Evolutionary conservation across 2,329 filamentous ascomycete species (phyloP).

Genomic region (Microsporum audouinii): DNA sequence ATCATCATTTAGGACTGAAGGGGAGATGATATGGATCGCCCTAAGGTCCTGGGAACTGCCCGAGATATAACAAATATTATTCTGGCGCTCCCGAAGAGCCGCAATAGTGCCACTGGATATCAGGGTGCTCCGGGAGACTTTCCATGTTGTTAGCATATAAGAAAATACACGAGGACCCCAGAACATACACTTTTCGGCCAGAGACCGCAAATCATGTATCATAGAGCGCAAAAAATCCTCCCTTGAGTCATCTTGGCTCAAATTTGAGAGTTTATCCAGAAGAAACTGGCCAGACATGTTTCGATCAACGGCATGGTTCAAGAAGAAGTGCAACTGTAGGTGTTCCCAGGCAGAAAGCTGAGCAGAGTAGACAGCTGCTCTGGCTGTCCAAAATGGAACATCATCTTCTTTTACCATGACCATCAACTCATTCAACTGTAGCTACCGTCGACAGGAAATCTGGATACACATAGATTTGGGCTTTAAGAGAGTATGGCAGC

Average conservation of each 20-base stretch:
- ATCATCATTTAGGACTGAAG: constrained; percentile 7
- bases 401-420: not conserved
- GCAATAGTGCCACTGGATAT: not conserved
- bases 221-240: not conserved
- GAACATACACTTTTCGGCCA: not conserved
- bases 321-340: not conserved
- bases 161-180: not conserved
- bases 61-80: constrained; percentile 7
- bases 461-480: not conserved
- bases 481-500: too few species aligned
- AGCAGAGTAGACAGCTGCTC: not conserved
- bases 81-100: constrained; percentile 6
- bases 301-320: not conserved
- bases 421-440: not conserved
- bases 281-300: not conserved
- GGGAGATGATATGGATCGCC: constrained; percentile 8
- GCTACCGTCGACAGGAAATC: not conserved
- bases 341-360: not conserved
- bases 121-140: not conserved
- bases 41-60: constrained; percentile 1
- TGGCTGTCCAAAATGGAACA: not conserved
- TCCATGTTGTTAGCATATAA: not conserved
- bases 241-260: not conserved
- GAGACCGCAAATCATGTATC: not conserved
- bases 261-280: not conserved